Base-by-base conservation (phyloP, 2,329 filamentous ascomycete genomes). In the Penicillium thymicola region DNA sequence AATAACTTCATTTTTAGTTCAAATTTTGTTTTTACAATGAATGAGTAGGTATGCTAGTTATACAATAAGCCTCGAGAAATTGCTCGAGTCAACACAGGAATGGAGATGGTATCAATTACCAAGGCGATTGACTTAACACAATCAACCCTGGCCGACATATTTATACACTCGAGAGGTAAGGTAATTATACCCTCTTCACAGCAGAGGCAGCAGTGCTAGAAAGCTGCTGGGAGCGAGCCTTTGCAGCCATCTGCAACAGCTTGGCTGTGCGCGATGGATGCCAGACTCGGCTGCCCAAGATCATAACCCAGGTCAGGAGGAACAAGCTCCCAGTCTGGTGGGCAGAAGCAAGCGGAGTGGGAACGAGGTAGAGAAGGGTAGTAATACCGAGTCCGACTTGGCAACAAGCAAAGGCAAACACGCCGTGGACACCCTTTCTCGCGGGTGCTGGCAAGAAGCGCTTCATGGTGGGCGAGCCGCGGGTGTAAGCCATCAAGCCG, bases 351-450 rank as follows among this genome's bases (percentile, higher is more conserved):
- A 99, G 79, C 60, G 89, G 88, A 2, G 88, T 89, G 5, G 95
- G 94, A 0, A 99, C 92, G 72, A 99, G 87, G 78, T 97, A 97
- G 67, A 96, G 87, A 58, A 99, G 81, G 0, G 94, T 99, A 61
- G 82, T 86, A 72, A 99, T 96, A 25, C 94, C 94, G 5, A 99
- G 83, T 0, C 86, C 80, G 27, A 91, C 92, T 76, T 99, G 94
- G 63, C 95, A 59, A 56, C 83, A 84, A 2, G 89, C 91, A 18
- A 97, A 84, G 68, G 94, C 92, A 21, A 97, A 85, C 13, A 97
- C 81, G 5, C 92, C 93, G 47, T 85, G 79, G 55, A 93, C 82
- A 43, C 89, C 90, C 74, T 85, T 88, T 65, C 78, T 81, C 3
- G 84, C 89, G 46, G 83, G 78, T 10, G 69, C 72, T 1, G 83